Percentiles rank a stretch among this genome's conserved stretches.
phyloP scores from a whole-genome alignment of 2,329 filamentous ascomycete genomes.

The Fusarium succisae region DNA sequence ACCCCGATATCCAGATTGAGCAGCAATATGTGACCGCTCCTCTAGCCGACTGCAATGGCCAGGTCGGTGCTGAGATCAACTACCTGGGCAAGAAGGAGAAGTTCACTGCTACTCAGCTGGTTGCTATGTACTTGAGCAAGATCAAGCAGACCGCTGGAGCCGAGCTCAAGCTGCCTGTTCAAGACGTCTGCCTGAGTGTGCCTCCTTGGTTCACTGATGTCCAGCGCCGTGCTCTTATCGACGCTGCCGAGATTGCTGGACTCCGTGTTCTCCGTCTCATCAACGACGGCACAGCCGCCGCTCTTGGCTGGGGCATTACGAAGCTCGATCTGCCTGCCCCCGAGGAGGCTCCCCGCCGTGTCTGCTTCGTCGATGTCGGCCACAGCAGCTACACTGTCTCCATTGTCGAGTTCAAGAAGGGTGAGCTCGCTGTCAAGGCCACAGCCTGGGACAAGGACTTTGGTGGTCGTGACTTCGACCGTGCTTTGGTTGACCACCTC shows the following conservation, averaged over 20 bases:
- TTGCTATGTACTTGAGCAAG: constrained; percentile 95
- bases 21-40: constrained; percentile 88
- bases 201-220: constrained; percentile 97
- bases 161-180: constrained; percentile 91
- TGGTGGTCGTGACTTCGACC: constrained; percentile 96
- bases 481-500: constrained; percentile 93
- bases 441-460: constrained; percentile 96
- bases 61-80: constrained; percentile 92
- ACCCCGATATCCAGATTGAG: constrained; percentile 93
- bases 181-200: constrained; percentile 92
- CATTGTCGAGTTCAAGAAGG: constrained; percentile 96
- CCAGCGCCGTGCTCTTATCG: constrained; percentile 88
- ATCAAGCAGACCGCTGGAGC: constrained; percentile 86
- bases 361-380: constrained; percentile 93
- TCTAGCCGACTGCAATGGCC: constrained; percentile 89
- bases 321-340: constrained; percentile 89
- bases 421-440: constrained; percentile 91
- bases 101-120: constrained; percentile 93
- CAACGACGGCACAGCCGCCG: constrained; percentile 97
- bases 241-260: constrained; percentile 92
- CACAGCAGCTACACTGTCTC: constrained; percentile 96
- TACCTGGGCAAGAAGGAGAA: constrained; percentile 95
- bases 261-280: constrained; percentile 93
- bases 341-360: constrained; percentile 91
- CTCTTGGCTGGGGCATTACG: constrained; percentile 96